Percentiles rank a stretch among this genome's conserved stretches.
Evolutionary conservation across 768 basidiomycete genomes (phyloP).

Genomic region (Vishniacozyma victoriae): DNA sequence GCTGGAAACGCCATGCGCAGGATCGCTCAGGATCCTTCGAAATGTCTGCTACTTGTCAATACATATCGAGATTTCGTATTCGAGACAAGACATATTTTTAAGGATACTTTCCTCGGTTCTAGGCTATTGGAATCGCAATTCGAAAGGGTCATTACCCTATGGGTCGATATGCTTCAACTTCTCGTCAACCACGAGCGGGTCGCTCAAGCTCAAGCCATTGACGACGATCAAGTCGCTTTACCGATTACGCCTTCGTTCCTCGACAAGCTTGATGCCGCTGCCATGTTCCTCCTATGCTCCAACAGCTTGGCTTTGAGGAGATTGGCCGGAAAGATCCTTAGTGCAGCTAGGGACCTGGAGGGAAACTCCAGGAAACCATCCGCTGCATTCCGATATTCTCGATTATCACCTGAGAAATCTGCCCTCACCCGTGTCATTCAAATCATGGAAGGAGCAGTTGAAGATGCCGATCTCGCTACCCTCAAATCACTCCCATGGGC

Average conservation of each 20-base stretch:
- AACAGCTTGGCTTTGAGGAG: conserved; percentile 53
- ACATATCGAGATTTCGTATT: conserved; percentile 70
- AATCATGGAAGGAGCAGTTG: conserved; percentile 17
- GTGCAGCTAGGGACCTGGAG: conserved; percentile 47
- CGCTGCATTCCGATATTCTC: conserved; percentile 30
- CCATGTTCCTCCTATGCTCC: conserved; percentile 62
- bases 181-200: conserved; percentile 57
- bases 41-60: conserved; percentile 58
- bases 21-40: conserved; percentile 59
- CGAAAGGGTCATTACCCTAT: conserved; percentile 61
- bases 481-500: conserved; percentile 31
- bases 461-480: conserved; percentile 22
- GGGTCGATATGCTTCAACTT: conserved; percentile 64
- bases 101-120: conserved; percentile 54
- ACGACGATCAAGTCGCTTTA: conserved; percentile 7
- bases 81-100: conserved; percentile 58
- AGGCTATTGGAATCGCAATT: conserved; percentile 64
- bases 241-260: conserved; percentile 10
- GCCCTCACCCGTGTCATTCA: conserved; percentile 22
- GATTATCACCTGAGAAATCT: conserved; percentile 19
- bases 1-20: conserved; percentile 65
- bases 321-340: conserved; percentile 61
- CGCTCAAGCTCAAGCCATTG: conserved; percentile 29
- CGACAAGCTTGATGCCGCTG: conserved; percentile 61
- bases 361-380: conserved; percentile 24